Evolutionary conservation across 2,329 filamentous ascomycete species (phyloP).

Genomic region (Pestalotiopsis sp.): DNA sequence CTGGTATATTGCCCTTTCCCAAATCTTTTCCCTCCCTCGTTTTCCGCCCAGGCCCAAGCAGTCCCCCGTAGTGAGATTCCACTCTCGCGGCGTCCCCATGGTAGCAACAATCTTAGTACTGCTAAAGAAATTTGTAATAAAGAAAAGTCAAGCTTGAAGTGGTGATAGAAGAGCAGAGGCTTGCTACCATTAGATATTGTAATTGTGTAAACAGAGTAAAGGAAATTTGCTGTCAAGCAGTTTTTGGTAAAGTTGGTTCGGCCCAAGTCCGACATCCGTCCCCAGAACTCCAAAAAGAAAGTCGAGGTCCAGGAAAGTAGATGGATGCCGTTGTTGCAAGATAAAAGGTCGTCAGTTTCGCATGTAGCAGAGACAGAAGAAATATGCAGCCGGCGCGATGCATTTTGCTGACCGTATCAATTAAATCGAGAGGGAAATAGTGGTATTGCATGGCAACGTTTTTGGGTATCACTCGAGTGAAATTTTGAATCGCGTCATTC

Average conservation of each 20-base stretch:
- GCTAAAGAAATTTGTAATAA: not conserved
- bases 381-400: conserved; percentile 7
- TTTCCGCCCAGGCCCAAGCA: not conserved
- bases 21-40: not conserved
- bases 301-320: not conserved
- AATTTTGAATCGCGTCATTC: not conserved
- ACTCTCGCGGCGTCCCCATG: not conserved
- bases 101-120: not conserved
- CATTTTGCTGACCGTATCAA: conserved; percentile 4
- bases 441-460: not conserved
- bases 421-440: not conserved
- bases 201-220: not conserved
- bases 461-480: conserved; percentile 5
- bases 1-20: not conserved
- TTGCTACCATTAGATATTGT: not conserved
- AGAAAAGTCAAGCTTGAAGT: not conserved
- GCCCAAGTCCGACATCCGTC: not conserved
- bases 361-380: not conserved
- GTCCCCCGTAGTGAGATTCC: not conserved
- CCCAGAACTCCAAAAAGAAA: not conserved
- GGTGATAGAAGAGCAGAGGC: not conserved
- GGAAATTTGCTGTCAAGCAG: conserved; percentile 6
- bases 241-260: not conserved
- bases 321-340: not conserved
- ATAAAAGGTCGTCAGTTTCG: conserved; percentile 1